phyloP scores from a whole-genome alignment of 2,329 filamentous ascomycete genomes.

The Alternaria hordeiaustralica region DNA sequence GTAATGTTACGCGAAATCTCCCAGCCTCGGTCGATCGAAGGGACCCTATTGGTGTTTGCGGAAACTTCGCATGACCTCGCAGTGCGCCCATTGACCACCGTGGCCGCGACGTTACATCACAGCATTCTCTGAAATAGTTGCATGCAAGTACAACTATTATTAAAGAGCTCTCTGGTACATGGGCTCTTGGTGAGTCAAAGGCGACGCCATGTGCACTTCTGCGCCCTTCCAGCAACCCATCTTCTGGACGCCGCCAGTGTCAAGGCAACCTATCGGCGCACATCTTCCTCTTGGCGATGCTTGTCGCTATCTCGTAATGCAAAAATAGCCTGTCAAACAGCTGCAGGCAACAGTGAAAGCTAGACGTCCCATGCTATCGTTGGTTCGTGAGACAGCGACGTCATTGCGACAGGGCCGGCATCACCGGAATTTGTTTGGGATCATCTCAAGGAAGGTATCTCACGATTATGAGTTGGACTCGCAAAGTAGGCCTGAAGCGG shows the following conservation, averaged over 20 bases:
- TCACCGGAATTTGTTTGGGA: not conserved
- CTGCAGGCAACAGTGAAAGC: constrained; percentile 16
- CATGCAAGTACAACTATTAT: constrained; percentile 31
- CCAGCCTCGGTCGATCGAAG: not conserved
- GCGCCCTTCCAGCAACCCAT: constrained; percentile 20
- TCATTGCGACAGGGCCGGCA: not conserved
- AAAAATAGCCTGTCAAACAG: constrained; percentile 37
- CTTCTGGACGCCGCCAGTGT: constrained; percentile 17
- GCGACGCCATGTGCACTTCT: constrained; percentile 17
- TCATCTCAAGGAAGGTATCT: not conserved
- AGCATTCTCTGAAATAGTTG: constrained; percentile 3
- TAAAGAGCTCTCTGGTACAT: constrained; percentile 11
- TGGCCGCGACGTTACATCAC: constrained; percentile 17
- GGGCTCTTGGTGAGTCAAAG: constrained; percentile 14
- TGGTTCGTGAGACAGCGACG: constrained; percentile 16
- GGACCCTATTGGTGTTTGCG: not conserved
- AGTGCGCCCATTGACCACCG: constrained; percentile 10
- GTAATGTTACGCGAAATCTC: constrained; percentile 5
- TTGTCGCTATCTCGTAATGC: constrained; percentile 29
- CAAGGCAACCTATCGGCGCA: constrained; percentile 19
- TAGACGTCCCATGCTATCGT: constrained; percentile 27
- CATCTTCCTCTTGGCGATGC: constrained; percentile 32
- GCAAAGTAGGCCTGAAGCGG: constrained; percentile 31
- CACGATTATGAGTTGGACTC: constrained; percentile 11
- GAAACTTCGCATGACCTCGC: constrained; percentile 4